Evolutionary conservation across 352 stramenopile genomes (phyloP).

Genomic region (Phytophthora foliorum): DNA sequence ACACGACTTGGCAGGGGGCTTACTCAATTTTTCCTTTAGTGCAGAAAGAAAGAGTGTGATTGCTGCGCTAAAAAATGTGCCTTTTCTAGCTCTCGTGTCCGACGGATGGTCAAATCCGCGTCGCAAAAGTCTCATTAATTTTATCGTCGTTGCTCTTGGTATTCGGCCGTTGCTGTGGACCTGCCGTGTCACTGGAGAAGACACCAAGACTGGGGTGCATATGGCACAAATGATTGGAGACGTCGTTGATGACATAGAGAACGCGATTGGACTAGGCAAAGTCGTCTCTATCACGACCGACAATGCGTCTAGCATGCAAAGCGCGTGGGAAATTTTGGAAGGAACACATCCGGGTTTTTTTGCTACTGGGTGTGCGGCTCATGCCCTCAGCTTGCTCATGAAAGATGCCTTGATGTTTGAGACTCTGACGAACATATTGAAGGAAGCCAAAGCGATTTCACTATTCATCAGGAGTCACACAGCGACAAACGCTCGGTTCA

Average conservation of each 20-base stretch:
- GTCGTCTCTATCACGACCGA: constrained; percentile 10
- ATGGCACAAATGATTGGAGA: constrained; percentile 11
- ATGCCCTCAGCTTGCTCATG: neutral
- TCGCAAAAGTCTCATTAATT: constrained; percentile 10
- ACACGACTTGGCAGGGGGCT: neutral
- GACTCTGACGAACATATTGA: too few relatives aligned
- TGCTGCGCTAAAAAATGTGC: neutral
- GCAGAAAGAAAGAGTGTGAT: constrained; percentile 10
- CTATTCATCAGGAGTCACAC: constrained; percentile 1
- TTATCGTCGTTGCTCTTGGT: constrained; percentile 4
- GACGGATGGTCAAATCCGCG: constrained; percentile 19
- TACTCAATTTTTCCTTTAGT: neutral
- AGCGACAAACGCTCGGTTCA: constrained; percentile 4
- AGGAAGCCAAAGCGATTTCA: too few relatives aligned
- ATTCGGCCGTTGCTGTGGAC: constrained; percentile 8
- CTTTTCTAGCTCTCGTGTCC: constrained; percentile 7
- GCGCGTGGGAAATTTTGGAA: constrained; percentile 9
- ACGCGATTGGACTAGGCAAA: constrained; percentile 5
- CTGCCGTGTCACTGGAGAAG: constrained; percentile 9
- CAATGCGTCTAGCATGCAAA: constrained; percentile 9
- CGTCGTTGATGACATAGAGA: constrained; percentile 10
- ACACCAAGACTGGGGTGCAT: constrained; percentile 5
- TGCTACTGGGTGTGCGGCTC: neutral
- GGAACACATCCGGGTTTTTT: neutral
- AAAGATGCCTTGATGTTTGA: constrained; percentile 2